phyloP scores from a whole-genome alignment of 148 eudicot genomes.

The Chenopodium berlandieri region DNA sequence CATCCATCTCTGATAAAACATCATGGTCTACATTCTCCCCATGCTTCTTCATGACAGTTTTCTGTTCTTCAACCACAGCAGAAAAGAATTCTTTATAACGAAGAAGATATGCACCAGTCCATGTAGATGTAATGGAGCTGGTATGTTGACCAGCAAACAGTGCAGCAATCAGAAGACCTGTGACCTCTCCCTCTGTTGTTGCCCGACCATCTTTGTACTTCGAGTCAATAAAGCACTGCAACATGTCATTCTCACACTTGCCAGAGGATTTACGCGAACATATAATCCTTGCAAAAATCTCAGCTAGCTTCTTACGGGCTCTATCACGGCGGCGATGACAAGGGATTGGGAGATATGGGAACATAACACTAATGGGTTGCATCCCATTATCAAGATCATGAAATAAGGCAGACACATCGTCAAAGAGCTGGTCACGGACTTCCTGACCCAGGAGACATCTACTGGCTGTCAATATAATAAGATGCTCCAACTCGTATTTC shows the following conservation, averaged over 20 bases:
- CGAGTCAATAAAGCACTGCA: constrained; percentile 90
- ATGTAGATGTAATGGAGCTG: constrained; percentile 89
- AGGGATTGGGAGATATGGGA: constrained; percentile 92
- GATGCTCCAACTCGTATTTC: constrained; percentile 89
- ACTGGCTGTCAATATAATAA: constrained; percentile 89
- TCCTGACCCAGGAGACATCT: constrained; percentile 89
- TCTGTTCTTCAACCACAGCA: constrained; percentile 66
- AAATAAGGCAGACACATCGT: constrained; percentile 91
- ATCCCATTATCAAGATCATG: constrained; percentile 93
- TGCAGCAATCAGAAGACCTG: constrained; percentile 92
- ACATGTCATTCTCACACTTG: constrained; percentile 69
- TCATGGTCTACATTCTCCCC: constrained; percentile 79
- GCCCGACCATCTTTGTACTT: constrained; percentile 90
- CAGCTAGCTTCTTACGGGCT: constrained; percentile 75
- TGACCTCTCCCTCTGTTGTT: constrained; percentile 80
- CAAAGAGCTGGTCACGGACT: constrained; percentile 90
- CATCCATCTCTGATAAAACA: constrained; percentile 83
- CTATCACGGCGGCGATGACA: constrained; percentile 80
- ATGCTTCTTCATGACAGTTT: constrained; percentile 52
- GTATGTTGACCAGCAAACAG: constrained; percentile 97
- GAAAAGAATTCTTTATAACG: constrained; percentile 48
- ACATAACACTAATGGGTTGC: constrained; percentile 88
- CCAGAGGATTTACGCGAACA: constrained; percentile 63
- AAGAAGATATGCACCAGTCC: constrained; percentile 93
- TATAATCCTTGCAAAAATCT: constrained; percentile 68